Evolutionary conservation across 2,329 filamentous ascomycete species (phyloP).

Genomic region (Acrocalymma vagum): DNA sequence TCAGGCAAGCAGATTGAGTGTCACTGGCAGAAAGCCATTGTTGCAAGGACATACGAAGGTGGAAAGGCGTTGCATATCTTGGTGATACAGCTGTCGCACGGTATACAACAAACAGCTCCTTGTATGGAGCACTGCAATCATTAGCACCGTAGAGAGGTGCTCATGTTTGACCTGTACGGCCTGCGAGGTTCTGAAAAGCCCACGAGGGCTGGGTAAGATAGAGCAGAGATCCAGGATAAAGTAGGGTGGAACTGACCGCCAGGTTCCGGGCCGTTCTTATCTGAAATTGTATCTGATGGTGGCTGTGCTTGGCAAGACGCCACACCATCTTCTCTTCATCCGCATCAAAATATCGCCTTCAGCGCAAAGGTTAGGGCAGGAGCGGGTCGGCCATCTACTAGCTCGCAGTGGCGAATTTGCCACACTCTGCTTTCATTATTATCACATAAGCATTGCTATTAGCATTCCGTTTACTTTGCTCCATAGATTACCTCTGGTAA

Average conservation of each 20-base stretch:
- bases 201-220: slow-evolving; percentile 12
- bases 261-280: no score
- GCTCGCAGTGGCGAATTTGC: slow-evolving; percentile 3
- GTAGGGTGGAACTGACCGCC: no score
- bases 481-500: slow-evolving; percentile 1
- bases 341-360: no score
- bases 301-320: slow-evolving; percentile 15
- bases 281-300: no score
- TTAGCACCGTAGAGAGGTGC: slow-evolving; percentile 15
- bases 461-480: slow-evolving; percentile 1
- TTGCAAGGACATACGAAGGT: slow-evolving; percentile 19
- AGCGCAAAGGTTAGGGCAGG: slow-evolving; percentile 4
- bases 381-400: slow-evolving; percentile 5
- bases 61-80: slow-evolving; percentile 23
- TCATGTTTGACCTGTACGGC: slow-evolving; percentile 15
- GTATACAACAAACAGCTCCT: slow-evolving; percentile 20
- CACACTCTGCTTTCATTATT: slow-evolving; percentile 2
- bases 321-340: slow-evolving; percentile 12
- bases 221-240: no score
- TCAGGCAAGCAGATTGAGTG: slow-evolving; percentile 19
- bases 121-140: slow-evolving; percentile 20
- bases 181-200: slow-evolving; percentile 14
- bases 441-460: slow-evolving; percentile 3
- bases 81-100: no score
- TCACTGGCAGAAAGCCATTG: slow-evolving; percentile 12